A percentile compares a stretch with the other conserved stretches of the same genome.
phyloP scores from a whole-genome alignment of 441 rosid genomes.

The Brassica balearica region DNA sequence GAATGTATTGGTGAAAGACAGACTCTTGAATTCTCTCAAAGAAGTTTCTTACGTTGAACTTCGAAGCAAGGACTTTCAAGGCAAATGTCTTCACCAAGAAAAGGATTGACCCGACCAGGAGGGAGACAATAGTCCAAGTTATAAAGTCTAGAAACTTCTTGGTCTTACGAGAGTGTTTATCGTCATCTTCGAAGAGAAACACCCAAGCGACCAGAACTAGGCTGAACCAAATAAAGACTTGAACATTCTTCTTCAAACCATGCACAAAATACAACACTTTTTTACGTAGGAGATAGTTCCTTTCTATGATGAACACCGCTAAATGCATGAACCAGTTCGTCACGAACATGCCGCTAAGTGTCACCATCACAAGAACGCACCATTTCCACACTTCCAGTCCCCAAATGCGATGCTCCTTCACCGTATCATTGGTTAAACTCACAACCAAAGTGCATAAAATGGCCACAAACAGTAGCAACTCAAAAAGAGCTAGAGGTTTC shows the following conservation, averaged over 20 bases:
- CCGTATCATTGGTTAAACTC: slow-evolving; percentile 54
- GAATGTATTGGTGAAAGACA: slow-evolving; percentile 78
- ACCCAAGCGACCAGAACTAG: slow-evolving; percentile 56
- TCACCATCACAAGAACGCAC: slow-evolving; percentile 80
- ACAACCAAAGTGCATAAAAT: slow-evolving; percentile 57
- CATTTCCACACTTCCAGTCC: slow-evolving; percentile 81
- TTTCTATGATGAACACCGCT: slow-evolving; percentile 76
- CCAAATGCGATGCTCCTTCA: slow-evolving; percentile 50
- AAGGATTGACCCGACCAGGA: slow-evolving; percentile 69
- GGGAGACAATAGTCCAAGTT: slow-evolving; percentile 67
- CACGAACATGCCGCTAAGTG: slow-evolving; percentile 69
- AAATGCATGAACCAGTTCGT: slow-evolving; percentile 80
- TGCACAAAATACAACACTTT: slow-evolving; percentile 88
- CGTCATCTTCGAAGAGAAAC: slow-evolving; percentile 56
- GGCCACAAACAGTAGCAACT: slow-evolving; percentile 56
- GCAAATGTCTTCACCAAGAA: slow-evolving; percentile 72
- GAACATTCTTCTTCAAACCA: slow-evolving; percentile 86
- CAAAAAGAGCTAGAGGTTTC: slow-evolving; percentile 48
- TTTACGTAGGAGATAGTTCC: slow-evolving; percentile 68
- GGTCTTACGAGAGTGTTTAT: slow-evolving; percentile 51
- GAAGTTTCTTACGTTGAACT: slow-evolving; percentile 77
- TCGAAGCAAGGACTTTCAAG: slow-evolving; percentile 83
- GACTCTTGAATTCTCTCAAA: slow-evolving; percentile 93
- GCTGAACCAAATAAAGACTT: slow-evolving; percentile 79
- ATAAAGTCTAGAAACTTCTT: slow-evolving; percentile 52